Percentiles rank a stretch among this genome's conserved stretches.
Evolutionary conservation across 2,329 filamentous ascomycete species (phyloP).

Genomic region (Arthroderma uncinatum): DNA sequence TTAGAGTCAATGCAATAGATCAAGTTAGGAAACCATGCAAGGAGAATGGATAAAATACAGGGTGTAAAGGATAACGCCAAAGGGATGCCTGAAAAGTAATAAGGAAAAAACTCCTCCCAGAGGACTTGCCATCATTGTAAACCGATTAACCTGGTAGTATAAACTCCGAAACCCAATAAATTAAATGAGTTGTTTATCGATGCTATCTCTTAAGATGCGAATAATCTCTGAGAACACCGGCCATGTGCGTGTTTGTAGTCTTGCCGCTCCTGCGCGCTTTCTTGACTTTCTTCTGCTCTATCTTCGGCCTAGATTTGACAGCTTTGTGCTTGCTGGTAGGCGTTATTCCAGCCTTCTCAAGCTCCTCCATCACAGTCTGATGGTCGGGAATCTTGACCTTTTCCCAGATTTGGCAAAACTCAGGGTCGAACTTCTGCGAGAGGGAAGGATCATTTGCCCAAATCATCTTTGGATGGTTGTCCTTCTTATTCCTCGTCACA

Average conservation of each 20-base stretch:
- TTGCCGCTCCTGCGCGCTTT: slow-evolving; percentile 64
- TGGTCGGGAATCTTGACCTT: slow-evolving; percentile 64
- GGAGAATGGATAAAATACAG: neutral
- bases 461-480: slow-evolving; percentile 71
- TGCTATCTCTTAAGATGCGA: slow-evolving; percentile 33
- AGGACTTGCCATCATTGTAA: neutral
- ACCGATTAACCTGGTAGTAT: neutral
- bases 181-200: neutral
- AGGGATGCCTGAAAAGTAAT: neutral
- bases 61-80: neutral
- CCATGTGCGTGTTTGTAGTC: slow-evolving; percentile 82
- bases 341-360: slow-evolving; percentile 67
- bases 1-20: neutral
- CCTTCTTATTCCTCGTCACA: slow-evolving; percentile 84
- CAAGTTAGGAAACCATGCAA: neutral
- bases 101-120: neutral
- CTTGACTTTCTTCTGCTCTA: slow-evolving; percentile 59
- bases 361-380: slow-evolving; percentile 64
- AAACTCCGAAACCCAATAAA: neutral
- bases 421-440: slow-evolving; percentile 61
- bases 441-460: slow-evolving; percentile 81
- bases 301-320: slow-evolving; percentile 45
- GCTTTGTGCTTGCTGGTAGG: slow-evolving; percentile 72
- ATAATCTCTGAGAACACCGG: slow-evolving; percentile 66
- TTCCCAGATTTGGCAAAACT: slow-evolving; percentile 76